These are phyloP conservation scores for Exophiala spinifera DNA, from an alignment of 2,329 filamentous ascomycete species.

Conservation along the genomic window DNA sequence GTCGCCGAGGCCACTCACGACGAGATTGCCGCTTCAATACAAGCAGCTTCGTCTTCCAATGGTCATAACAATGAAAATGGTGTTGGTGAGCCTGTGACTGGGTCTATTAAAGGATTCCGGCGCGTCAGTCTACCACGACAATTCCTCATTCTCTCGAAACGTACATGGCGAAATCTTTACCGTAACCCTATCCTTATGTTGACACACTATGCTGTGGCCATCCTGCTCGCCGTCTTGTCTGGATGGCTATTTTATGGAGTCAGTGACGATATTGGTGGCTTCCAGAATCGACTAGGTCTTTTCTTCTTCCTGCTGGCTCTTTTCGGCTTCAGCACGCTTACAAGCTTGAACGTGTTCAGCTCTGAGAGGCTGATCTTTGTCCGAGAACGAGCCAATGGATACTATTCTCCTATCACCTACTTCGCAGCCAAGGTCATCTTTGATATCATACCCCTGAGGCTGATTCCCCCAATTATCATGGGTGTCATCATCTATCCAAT, in stretches of 20 bases:
- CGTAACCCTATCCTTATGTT: slow-evolving; percentile 98
- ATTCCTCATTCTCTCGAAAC: slow-evolving; percentile 81
- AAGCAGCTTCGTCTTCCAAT: slow-evolving; percentile 65
- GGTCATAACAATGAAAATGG: slow-evolving; percentile 56
- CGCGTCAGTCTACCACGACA: slow-evolving; percentile 77
- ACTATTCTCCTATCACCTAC: slow-evolving; percentile 91
- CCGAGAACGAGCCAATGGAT: slow-evolving; percentile 90
- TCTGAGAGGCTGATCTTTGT: slow-evolving; percentile 87
- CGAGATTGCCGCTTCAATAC: slow-evolving; percentile 71
- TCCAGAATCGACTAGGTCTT: slow-evolving; percentile 93
- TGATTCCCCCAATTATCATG: slow-evolving; percentile 92
- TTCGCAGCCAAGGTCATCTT: slow-evolving; percentile 97
- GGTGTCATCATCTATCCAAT: slow-evolving; percentile 96
- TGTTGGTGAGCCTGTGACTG: slow-evolving; percentile 40
- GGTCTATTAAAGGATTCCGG: slow-evolving; percentile 71
- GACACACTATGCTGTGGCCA: slow-evolving; percentile 96
- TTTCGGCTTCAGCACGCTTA: slow-evolving; percentile 95
- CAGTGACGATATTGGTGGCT: slow-evolving; percentile 92
- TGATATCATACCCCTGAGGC: slow-evolving; percentile 88
- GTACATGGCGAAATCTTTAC: slow-evolving; percentile 97
- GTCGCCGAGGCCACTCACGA: slow-evolving; percentile 71
- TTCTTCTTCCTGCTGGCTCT: slow-evolving; percentile 97
- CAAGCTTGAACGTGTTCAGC: slow-evolving; percentile 89
- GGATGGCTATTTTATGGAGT: slow-evolving; percentile 95
- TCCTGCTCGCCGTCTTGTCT: slow-evolving; percentile 87